These are phyloP conservation scores for Prosopis cineraria DNA, from an alignment of 306 rosid species.

Conservation along the genomic window DNA sequence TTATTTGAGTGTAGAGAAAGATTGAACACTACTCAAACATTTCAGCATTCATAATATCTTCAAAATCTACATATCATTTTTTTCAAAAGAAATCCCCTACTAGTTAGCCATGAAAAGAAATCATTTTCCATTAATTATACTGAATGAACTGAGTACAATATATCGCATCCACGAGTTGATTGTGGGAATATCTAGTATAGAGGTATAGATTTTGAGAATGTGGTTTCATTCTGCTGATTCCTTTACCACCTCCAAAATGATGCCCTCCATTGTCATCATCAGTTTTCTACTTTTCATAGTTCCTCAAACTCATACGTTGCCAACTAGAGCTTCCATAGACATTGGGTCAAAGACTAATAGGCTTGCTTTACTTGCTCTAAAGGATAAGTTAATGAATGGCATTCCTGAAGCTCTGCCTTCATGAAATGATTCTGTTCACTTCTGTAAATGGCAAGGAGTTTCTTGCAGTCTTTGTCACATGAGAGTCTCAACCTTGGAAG, in stretches of 20 bases:
- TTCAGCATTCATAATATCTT: too few species aligned
- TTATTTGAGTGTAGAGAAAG: too few species aligned
- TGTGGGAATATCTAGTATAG: too few species aligned
- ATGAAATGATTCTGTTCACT: slow-evolving; percentile 39
- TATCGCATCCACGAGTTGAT: too few species aligned
- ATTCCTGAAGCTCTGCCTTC: slow-evolving; percentile 24
- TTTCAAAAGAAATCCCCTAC: too few species aligned
- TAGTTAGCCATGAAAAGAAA: too few species aligned
- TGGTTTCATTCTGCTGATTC: too few species aligned
- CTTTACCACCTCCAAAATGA: not conserved
- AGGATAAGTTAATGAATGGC: slow-evolving; percentile 33
- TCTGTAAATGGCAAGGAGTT: slow-evolving; percentile 37
- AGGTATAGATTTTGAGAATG: too few species aligned
- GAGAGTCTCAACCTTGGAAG: slow-evolving; percentile 31
- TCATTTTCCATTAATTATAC: too few species aligned
- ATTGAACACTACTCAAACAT: too few species aligned
- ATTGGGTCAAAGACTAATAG: slow-evolving; percentile 27
- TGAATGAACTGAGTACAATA: too few species aligned
- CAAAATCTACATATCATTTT: too few species aligned
- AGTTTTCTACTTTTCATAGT: not conserved
- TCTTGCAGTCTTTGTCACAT: slow-evolving; percentile 18
- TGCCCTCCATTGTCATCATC: not conserved
- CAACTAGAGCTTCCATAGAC: not conserved
- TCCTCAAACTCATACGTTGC: not conserved
- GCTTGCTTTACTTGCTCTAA: not conserved